These are phyloP conservation scores for Geotrichum klebahnii DNA, from an alignment of 1,139 yeast species.

Conservation along the genomic window DNA sequence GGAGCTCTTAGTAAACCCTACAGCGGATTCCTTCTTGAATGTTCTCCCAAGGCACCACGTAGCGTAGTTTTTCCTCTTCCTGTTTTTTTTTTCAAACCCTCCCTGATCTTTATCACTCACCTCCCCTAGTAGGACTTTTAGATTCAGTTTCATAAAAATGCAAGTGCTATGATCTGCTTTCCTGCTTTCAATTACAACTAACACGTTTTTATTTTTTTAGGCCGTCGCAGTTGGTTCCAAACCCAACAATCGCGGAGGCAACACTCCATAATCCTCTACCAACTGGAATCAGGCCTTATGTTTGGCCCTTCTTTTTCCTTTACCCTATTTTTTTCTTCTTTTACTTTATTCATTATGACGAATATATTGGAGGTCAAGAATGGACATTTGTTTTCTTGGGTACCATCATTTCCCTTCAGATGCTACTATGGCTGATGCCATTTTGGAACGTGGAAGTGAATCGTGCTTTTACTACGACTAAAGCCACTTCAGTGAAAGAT, in stretches of 20 bases:
- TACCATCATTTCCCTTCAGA: slow-evolving; percentile 64
- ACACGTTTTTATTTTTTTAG: slow-evolving; percentile 1
- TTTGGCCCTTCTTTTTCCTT: slow-evolving; percentile 74
- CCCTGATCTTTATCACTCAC: neutral
- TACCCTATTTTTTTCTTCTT: slow-evolving; percentile 73
- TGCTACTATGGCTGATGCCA: slow-evolving; percentile 84
- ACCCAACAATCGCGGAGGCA: slow-evolving; percentile 60
- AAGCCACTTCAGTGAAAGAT: slow-evolving; percentile 48
- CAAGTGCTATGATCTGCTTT: neutral
- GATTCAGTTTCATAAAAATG: neutral
- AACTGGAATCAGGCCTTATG: slow-evolving; percentile 63
- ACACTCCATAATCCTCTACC: slow-evolving; percentile 71
- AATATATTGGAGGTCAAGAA: slow-evolving; percentile 72
- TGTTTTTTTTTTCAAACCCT: neutral
- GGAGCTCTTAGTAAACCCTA: neutral
- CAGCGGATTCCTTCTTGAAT: neutral
- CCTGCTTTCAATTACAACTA: neutral
- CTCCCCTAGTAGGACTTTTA: neutral
- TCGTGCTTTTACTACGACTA: slow-evolving; percentile 63
- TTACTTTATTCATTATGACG: slow-evolving; percentile 68
- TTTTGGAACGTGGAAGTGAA: slow-evolving; percentile 82
- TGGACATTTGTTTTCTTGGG: slow-evolving; percentile 84
- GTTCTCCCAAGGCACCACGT: too few relatives aligned
- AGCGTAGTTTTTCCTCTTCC: neutral
- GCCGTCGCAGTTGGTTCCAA: slow-evolving; percentile 35